Conservation (phyloP, 306 rosid species). For the Canavalia ensiformis region DNA sequence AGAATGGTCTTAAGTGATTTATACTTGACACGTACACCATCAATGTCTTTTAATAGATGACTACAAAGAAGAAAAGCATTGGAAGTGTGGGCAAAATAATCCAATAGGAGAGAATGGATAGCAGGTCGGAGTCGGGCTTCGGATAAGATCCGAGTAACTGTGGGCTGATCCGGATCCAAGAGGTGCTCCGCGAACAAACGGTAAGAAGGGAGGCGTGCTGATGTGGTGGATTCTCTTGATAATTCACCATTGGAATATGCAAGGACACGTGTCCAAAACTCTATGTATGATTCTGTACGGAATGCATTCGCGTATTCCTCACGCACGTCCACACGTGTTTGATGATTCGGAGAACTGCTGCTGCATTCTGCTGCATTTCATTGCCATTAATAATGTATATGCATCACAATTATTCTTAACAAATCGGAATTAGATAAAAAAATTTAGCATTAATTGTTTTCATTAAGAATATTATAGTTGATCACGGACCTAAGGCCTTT, state of each 20-base stretch:
- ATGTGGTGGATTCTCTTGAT: conserved; percentile 58
- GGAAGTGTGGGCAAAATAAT: conserved; percentile 74
- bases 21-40: conserved; percentile 58
- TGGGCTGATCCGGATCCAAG: conserved; percentile 75
- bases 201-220: conserved; percentile 80
- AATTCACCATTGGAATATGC: conserved; percentile 44
- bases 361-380: conserved; percentile 40
- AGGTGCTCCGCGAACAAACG: conserved; percentile 76
- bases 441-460: no score
- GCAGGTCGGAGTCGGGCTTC: conserved; percentile 48
- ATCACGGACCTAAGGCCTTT: no score
- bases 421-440: no score
- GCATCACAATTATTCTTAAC: no score
- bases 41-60: conserved; percentile 61
- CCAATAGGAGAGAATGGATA: conserved; percentile 49
- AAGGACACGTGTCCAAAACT: conserved; percentile 82
- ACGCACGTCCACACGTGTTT: conserved; percentile 57
- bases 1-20: conserved; percentile 45
- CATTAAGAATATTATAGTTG: no score
- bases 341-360: conserved; percentile 4
- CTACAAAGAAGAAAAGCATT: conserved; percentile 71
- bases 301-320: conserved; percentile 87
- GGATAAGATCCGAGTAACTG: conserved; percentile 46
- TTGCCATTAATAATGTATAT: background rate
- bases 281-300: conserved; percentile 82